Evolutionary conservation across 2,329 filamentous ascomycete genomes (phyloP), one percentile per base, ranked within the genome.

Genomic region (Colletotrichum limetticola): DNA sequence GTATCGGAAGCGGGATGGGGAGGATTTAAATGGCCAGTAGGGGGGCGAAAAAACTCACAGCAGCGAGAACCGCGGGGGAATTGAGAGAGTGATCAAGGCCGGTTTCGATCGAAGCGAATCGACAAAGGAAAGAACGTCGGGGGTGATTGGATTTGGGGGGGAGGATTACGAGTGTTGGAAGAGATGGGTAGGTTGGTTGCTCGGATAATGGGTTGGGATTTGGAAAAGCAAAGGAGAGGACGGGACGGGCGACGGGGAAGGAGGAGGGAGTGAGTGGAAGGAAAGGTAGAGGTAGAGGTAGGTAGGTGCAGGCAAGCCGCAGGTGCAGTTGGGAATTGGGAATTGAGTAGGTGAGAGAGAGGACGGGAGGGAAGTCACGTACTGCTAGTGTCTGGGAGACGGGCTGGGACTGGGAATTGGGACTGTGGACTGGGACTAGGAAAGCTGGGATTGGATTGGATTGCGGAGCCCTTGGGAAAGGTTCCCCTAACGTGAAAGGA

Each of bases 71-170:
- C 37, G 68, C 60, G 53, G 62, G 71, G 32, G 42, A 42, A 70
- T 63, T 49, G 55, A 71, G 62, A 71, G 55, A 74, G 30, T 46
- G 62, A 74, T 57, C 52, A 62, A 71, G 63, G 71, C 67, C 68
- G 62, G 71, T 72, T 71, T 74, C 71, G 71, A 74, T 74, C 71
- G 71, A 74, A 73, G 71, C 73, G 53, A 74, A 69, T 72, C 74
- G 74, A 75, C 74, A 74, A 75, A 75, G 74, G 69, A 75, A 75
- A 74, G 74, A 75, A 58, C 66, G 74, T 74, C 74, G 74, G 67
- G 64, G 55, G 57, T 57, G 66, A 60, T 71, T 69, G 70, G 60
- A 72, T 56, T 72, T 64, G 53, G 60, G 55, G 61, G 66, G 61
- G 35, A 42, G 35, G 55, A 66, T 72, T 74, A 68, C 64, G 64